Conservation (phyloP, 148 eudicot genomes). For the Fagopyrum esculentum region DNA sequence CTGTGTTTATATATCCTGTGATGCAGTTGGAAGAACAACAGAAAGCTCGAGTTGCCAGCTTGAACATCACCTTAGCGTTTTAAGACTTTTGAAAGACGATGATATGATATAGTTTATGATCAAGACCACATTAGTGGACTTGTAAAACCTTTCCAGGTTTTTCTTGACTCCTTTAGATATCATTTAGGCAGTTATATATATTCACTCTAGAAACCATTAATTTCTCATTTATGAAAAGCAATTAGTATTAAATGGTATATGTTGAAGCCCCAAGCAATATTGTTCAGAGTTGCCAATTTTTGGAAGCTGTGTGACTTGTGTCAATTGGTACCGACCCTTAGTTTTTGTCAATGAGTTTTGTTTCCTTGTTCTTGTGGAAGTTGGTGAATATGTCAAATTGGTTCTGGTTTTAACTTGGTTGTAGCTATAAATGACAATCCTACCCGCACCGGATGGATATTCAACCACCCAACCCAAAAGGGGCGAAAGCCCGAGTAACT, state of each 20-base stretch:
- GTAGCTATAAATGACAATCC: too few relatives aligned
- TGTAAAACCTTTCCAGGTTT: background rate
- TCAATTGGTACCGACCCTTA: background rate
- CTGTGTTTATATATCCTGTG: background rate
- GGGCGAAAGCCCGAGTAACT: too few relatives aligned
- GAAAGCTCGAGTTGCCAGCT: slow-evolving; percentile 12
- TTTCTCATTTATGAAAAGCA: background rate
- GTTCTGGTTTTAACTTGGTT: background rate
- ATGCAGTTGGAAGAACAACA: slow-evolving; percentile 17
- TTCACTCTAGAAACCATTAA: background rate
- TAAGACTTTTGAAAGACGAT: background rate
- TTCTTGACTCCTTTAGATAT: background rate
- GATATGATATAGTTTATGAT: background rate
- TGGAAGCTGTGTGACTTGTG: background rate
- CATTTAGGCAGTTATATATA: background rate
- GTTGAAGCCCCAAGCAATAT: background rate
- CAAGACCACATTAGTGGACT: background rate
- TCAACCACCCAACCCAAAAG: too few relatives aligned
- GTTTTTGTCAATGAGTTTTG: background rate
- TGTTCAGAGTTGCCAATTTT: background rate
- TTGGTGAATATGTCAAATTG: background rate
- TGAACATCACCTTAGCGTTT: background rate
- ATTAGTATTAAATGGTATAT: background rate
- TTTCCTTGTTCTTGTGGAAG: background rate
- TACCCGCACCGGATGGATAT: too few relatives aligned